Conservation (phyloP, 192 early-diverging fungal genomes). For the Helicostylum pulchrum region DNA sequence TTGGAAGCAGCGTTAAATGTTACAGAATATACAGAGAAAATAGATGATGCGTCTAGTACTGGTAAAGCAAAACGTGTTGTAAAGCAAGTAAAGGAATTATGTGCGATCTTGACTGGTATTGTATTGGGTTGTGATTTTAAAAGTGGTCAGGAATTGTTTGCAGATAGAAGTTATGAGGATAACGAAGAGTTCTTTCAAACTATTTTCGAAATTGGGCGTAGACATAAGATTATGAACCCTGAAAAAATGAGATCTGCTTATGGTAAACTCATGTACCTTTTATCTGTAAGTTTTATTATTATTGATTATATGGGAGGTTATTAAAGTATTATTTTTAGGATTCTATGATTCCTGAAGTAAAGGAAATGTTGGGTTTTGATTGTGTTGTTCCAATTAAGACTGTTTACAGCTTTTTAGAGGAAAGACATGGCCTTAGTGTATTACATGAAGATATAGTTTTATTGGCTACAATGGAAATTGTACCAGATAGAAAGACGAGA, state of each 20-base stretch:
- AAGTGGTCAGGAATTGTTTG: constrained; percentile 76
- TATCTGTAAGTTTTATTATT: constrained; percentile 47
- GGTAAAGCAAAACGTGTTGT: constrained; percentile 89
- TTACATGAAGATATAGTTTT: constrained; percentile 79
- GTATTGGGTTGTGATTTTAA: constrained; percentile 81
- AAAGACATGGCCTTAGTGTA: constrained; percentile 59
- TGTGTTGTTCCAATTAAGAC: constrained; percentile 88
- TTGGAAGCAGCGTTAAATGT: constrained; percentile 94
- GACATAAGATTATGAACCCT: constrained; percentile 89
- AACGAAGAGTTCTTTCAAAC: constrained; percentile 79
- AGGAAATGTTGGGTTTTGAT: constrained; percentile 76
- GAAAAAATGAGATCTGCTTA: constrained; percentile 96
- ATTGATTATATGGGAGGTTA: not conserved
- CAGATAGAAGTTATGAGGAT: constrained; percentile 60
- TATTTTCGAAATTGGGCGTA: constrained; percentile 65
- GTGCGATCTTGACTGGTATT: constrained; percentile 90
- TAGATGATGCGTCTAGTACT: constrained; percentile 66
- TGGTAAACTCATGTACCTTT: constrained; percentile 93
- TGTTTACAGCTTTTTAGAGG: constrained; percentile 75
- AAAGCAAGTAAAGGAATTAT: constrained; percentile 93
- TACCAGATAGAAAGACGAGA: constrained; percentile 62
- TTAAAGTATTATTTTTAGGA: no score
- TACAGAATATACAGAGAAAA: constrained; percentile 51
- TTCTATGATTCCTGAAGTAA: constrained; percentile 65
- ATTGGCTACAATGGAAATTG: constrained; percentile 71